These are phyloP conservation scores for Teratosphaeriaceae sp. DNA, from an alignment of 2,329 filamentous ascomycete species.

Conservation along the genomic window DNA sequence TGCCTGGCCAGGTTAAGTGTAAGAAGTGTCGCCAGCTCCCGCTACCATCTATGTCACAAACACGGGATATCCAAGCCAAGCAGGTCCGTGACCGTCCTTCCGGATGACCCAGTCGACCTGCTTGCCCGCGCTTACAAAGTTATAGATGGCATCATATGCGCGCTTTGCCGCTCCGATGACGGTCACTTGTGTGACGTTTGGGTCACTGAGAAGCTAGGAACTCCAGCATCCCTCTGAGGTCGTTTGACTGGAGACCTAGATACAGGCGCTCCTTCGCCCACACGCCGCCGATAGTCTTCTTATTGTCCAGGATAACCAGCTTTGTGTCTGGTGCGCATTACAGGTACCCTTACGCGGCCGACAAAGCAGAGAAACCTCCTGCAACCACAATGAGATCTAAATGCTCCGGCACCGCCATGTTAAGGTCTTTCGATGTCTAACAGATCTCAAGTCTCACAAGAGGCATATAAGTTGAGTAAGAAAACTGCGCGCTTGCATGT, in stretches of 20 bases:
- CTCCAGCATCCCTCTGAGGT: slow-evolving; percentile 65
- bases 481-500: too few relatives aligned
- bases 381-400: slow-evolving; percentile 32
- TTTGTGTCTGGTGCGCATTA: slow-evolving; percentile 3
- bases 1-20: slow-evolving; percentile 52
- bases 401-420: neutral
- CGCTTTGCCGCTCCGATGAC: slow-evolving; percentile 59
- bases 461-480: too few relatives aligned
- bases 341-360: neutral
- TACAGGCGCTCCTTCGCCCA: slow-evolving; percentile 64
- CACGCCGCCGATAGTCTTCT: slow-evolving; percentile 52
- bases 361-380: neutral
- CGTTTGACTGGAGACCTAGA: slow-evolving; percentile 65
- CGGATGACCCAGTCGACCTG: slow-evolving; percentile 54
- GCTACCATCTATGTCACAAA: slow-evolving; percentile 58
- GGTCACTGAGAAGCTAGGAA: slow-evolving; percentile 39
- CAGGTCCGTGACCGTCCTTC: slow-evolving; percentile 52
- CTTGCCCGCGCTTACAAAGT: slow-evolving; percentile 45
- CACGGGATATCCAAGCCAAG: slow-evolving; percentile 71
- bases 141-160: slow-evolving; percentile 57
- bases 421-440: too few relatives aligned
- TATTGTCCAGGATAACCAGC: slow-evolving; percentile 39
- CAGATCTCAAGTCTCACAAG: too few relatives aligned
- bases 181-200: neutral
- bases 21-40: slow-evolving; percentile 48